Conservation (phyloP, 805 yeast species). For the Suhomyces vadensis region DNA sequence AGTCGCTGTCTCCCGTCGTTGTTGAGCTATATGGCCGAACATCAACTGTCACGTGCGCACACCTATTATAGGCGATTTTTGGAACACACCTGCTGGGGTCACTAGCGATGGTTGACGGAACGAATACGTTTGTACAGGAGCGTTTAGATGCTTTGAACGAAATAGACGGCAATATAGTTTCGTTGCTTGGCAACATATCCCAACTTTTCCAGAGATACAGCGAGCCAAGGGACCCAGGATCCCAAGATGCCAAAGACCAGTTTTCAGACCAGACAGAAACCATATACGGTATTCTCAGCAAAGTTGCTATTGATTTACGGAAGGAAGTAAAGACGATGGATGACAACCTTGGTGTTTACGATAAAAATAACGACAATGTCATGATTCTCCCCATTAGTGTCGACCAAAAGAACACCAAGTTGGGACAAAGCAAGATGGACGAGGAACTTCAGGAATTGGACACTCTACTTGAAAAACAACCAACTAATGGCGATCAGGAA, state of each 20-base stretch:
- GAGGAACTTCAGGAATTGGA: constrained; percentile 39
- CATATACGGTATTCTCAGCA: constrained; percentile 57
- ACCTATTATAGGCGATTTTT: not conserved
- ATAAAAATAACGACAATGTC: constrained; percentile 43
- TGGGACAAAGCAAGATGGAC: constrained; percentile 58
- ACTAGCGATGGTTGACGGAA: constrained; percentile 14
- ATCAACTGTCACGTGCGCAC: not conserved
- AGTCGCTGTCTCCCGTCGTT: not conserved
- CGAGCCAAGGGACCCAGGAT: constrained; percentile 21
- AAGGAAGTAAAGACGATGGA: constrained; percentile 67
- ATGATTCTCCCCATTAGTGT: constrained; percentile 67
- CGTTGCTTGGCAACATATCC: constrained; percentile 51
- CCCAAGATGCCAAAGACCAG: constrained; percentile 31
- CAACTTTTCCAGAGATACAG: constrained; percentile 45
- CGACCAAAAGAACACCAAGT: constrained; percentile 68
- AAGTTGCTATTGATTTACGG: constrained; percentile 59
- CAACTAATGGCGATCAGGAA: constrained; percentile 6
- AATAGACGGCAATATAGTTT: constrained; percentile 54
- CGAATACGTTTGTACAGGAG: constrained; percentile 43
- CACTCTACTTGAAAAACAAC: constrained; percentile 12
- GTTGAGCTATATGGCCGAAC: not conserved
- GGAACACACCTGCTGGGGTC: not conserved
- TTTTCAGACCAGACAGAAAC: constrained; percentile 46
- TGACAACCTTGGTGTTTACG: constrained; percentile 51
- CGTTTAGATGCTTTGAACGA: constrained; percentile 53